Percentiles rank a stretch among this genome's conserved stretches.
phyloP scores from a whole-genome alignment of 169 alveolate genomes.

The Blepharisma undulans region DNA sequence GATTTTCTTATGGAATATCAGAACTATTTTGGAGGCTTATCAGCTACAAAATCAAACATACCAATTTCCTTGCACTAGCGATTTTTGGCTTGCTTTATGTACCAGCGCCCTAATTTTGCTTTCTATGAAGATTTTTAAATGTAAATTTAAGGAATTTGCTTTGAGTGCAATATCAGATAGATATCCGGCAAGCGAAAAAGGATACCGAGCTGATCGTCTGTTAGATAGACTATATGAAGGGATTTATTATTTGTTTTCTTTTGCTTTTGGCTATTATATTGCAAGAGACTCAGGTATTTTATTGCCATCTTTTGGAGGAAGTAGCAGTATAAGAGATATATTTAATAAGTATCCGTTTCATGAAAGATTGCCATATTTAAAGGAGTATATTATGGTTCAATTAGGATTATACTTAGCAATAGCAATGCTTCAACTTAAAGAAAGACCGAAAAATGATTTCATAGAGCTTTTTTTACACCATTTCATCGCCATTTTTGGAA shows the following conservation, averaged over 20 bases:
- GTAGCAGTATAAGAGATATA: not conserved
- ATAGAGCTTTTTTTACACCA: slow-evolving; percentile 25
- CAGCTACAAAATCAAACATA: not conserved
- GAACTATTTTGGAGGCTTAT: not conserved
- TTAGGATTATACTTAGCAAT: not conserved
- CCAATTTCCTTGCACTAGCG: not conserved
- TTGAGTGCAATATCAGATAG: not conserved
- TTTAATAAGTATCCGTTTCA: slow-evolving; percentile 5
- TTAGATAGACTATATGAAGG: not conserved
- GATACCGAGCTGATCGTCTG: not conserved
- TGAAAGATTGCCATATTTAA: not conserved
- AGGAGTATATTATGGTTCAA: slow-evolving; percentile 2
- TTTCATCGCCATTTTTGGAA: not conserved
- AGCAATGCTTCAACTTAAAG: not conserved
- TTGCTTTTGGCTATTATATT: not conserved
- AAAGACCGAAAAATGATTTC: not conserved
- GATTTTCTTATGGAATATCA: not conserved
- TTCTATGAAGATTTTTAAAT: not conserved
- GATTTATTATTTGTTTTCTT: not conserved
- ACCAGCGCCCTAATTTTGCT: not conserved
- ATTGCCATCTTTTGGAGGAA: slow-evolving; percentile 13
- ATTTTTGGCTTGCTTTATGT: not conserved
- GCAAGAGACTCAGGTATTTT: slow-evolving; percentile 21
- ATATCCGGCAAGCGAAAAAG: not conserved
- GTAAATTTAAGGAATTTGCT: not conserved